Conservation (phyloP, 2,329 filamentous ascomycete species). For the Curvularia spicifera region DNA sequence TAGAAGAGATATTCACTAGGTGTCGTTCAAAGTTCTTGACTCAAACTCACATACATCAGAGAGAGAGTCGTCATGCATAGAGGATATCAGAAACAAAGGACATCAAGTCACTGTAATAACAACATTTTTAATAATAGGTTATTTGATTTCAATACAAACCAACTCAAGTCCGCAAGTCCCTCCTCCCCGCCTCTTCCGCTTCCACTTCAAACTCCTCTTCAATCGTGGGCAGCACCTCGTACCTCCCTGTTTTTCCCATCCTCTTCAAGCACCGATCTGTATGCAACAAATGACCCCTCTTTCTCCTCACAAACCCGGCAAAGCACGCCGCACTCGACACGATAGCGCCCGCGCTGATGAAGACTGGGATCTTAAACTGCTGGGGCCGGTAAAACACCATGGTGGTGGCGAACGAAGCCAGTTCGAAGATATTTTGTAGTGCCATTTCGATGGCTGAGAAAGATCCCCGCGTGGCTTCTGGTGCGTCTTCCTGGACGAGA, state of each 20-base stretch:
- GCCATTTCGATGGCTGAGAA: slow-evolving; percentile 74
- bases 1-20: too few species aligned
- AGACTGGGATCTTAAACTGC: slow-evolving; percentile 69
- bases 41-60: neutral
- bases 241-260: slow-evolving; percentile 22
- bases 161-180: neutral
- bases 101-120: too few species aligned
- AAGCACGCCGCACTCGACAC: slow-evolving; percentile 59
- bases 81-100: neutral
- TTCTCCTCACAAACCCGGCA: slow-evolving; percentile 62
- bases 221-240: slow-evolving; percentile 32
- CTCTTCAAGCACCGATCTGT: slow-evolving; percentile 31
- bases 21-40: neutral
- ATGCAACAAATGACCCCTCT: slow-evolving; percentile 61
- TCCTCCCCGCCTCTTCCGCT: neutral
- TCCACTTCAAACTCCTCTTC: slow-evolving; percentile 30
- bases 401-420: slow-evolving; percentile 69
- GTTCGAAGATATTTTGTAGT: slow-evolving; percentile 73
- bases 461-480: slow-evolving; percentile 58
- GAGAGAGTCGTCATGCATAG: neutral
- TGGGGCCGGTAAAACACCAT: slow-evolving; percentile 68
- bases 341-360: slow-evolving; percentile 64
- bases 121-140: too few species aligned
- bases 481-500: slow-evolving; percentile 55
- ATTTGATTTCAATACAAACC: neutral